Base-by-base conservation (phyloP, 768 basidiomycete species). In the Mycena rebaudengoi region DNA sequence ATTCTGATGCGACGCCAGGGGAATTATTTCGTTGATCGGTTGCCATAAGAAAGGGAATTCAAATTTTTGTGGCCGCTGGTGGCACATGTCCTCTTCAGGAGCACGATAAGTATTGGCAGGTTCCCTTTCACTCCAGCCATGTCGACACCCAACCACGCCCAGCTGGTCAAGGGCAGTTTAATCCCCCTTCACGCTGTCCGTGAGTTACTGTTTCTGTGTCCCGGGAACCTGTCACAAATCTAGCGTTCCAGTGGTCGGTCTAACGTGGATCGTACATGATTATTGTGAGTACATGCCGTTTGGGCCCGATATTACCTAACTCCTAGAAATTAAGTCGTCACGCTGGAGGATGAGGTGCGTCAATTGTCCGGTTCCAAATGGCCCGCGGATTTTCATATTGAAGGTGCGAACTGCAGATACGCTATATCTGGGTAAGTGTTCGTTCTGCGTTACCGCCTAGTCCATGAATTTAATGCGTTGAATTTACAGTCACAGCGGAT, bases 211-310 rank as follows among this genome's bases (percentile, higher is more conserved):
- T 30, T 7, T 30, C 18, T 21, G 7, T 54, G 3, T 33, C 44
- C 20, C 35, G 43, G 7, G 8, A 20, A 16, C 12, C 48, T 64
- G 3, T 13, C 18, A 12, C 12, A 20, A 21, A 61, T 23, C 10
- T 28, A 40, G 14, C 44, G 8, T 13, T 56, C 6, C 25, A 78
- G 76, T 78, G 14, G 72, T 69, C 20, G 74, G 73, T 53, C 68
- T 80, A 16, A 78, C 78, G 29, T 80, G 79, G 79, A 71, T 78
- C 12, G 39, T 80, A 7, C 74, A 79, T 57, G 79, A 80, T 65
- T 78, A 79, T 62, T 67, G 78, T 78, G 49, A 32, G 76, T 33
- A 45, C n/a, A n/a, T 21, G n/a, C n/a, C n/a, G n/a, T n/a, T n/a
- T n/a, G n/a, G n/a, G n/a, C n/a, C n/a, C n/a, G n/a, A n/a, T n/a